A percentile compares a stretch with the other conserved stretches of the same genome.
Evolutionary conservation across 1,139 yeast species (phyloP).

Genomic region (Magnusiomyces ingens): DNA sequence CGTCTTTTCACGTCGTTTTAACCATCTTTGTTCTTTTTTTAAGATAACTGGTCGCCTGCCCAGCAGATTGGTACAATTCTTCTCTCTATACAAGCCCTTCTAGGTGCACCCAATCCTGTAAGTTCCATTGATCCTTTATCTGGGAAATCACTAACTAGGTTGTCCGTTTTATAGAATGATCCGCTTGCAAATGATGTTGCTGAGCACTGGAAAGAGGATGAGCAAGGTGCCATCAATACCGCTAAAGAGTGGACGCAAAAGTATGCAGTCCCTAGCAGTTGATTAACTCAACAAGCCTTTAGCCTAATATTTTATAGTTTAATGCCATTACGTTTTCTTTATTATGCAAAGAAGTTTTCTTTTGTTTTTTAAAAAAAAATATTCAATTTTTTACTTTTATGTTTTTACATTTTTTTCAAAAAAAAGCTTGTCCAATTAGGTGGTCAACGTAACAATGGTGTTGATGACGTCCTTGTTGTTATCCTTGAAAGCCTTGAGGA

Average conservation of each 20-base stretch:
- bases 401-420: not conserved
- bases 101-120: constrained; percentile 89
- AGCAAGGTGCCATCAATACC: constrained; percentile 66
- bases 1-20: not conserved
- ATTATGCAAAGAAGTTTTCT: not conserved
- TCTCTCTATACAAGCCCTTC: constrained; percentile 83
- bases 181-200: constrained; percentile 98
- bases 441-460: constrained; percentile 77
- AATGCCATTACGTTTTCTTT: not conserved
- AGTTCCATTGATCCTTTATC: not conserved
- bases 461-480: constrained; percentile 94
- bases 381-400: not conserved
- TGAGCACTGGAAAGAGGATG: constrained; percentile 88
- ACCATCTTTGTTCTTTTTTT: not conserved
- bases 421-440: constrained; percentile 18
- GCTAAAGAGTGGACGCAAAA: constrained; percentile 83
- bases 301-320: not conserved
- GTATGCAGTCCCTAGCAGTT: constrained; percentile 41
- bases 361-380: not conserved
- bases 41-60: constrained; percentile 88
- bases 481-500: constrained; percentile 80
- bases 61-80: constrained; percentile 91
- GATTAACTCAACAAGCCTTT: not conserved
- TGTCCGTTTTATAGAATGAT: constrained; percentile 46
- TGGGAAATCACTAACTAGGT: not conserved